phyloP scores from a whole-genome alignment of 176 grass and related monocot species.

The Zoysia japonica region DNA sequence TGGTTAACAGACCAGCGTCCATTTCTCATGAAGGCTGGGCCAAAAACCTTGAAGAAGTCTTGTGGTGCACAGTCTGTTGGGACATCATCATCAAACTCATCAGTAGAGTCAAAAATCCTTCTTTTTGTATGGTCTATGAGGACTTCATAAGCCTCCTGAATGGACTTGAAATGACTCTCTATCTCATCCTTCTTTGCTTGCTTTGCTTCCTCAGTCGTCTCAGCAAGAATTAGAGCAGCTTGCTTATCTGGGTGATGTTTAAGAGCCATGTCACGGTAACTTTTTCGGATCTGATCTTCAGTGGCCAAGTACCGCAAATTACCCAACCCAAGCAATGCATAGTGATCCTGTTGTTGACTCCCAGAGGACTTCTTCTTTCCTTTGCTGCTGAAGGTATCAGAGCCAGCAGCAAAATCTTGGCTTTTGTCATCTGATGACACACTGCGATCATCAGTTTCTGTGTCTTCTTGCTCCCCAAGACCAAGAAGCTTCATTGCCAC shows the following conservation, averaged over 20 bases:
- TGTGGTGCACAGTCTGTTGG: constrained; percentile 89
- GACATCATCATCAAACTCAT: constrained; percentile 99
- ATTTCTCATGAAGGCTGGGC: constrained; percentile 96
- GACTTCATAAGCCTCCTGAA: constrained; percentile 95
- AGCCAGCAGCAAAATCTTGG: constrained; percentile 57
- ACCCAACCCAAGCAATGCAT: constrained; percentile 80
- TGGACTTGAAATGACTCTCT: constrained; percentile 87
- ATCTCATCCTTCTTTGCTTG: constrained; percentile 95
- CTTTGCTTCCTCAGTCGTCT: constrained; percentile 80
- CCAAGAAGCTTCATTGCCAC: constrained; percentile 71
- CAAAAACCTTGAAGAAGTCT: constrained; percentile 96
- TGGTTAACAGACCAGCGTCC: constrained; percentile 84
- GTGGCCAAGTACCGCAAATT: constrained; percentile 92
- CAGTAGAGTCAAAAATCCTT: constrained; percentile 94
- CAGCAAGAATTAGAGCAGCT: constrained; percentile 67
- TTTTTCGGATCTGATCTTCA: constrained; percentile 93
- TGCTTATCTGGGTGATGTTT: constrained; percentile 99
- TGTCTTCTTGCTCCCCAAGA: constrained; percentile 71
- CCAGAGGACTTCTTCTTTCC: constrained; percentile 89
- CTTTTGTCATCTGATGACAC: constrained; percentile 83
- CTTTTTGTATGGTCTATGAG: constrained; percentile 90
- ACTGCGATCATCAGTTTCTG: constrained; percentile 68
- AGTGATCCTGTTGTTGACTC: constrained; percentile 90
- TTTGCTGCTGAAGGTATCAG: constrained; percentile 83
- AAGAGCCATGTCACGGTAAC: constrained; percentile 89